These are phyloP conservation scores for Helianthus tuberosus DNA, from an alignment of 129 eudicot genomes.

Conservation along the genomic window DNA sequence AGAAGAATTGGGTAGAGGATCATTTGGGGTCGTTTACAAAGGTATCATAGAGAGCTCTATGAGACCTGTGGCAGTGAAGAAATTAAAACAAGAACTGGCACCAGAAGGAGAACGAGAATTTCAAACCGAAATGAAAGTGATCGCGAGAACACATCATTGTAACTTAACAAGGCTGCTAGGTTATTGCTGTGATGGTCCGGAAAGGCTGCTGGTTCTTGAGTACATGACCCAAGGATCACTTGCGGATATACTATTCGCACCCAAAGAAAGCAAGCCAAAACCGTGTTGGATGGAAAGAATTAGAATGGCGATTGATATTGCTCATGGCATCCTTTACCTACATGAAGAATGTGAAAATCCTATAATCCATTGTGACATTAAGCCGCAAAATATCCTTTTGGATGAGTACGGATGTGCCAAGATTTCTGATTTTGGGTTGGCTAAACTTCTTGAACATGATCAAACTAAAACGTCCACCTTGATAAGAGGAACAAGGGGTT, in stretches of 20 bases:
- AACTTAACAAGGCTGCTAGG: constrained; percentile 41
- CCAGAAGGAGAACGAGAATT: constrained; percentile 52
- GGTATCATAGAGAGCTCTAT: constrained; percentile 33
- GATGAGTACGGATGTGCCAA: constrained; percentile 36
- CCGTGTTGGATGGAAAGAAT: constrained; percentile 33
- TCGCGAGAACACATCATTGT: constrained; percentile 52
- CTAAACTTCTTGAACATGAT: constrained; percentile 29
- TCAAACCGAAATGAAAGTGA: constrained; percentile 46
- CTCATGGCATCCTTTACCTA: constrained; percentile 30
- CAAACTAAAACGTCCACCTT: constrained; percentile 25
- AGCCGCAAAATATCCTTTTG: constrained; percentile 44
- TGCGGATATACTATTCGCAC: constrained; percentile 32
- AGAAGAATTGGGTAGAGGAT: constrained; percentile 49
- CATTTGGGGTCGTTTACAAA: constrained; percentile 53
- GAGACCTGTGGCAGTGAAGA: constrained; percentile 46
- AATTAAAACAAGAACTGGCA: constrained; percentile 13
- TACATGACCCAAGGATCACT: constrained; percentile 48
- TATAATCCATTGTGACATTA: constrained; percentile 50
- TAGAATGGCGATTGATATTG: constrained; percentile 36
- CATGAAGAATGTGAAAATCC: constrained; percentile 45
- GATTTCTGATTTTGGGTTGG: constrained; percentile 34
- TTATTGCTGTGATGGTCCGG: constrained; percentile 43
- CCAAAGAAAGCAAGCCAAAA: constrained; percentile 19
- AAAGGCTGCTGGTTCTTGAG: constrained; percentile 47
- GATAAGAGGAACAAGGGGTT: constrained; percentile 31